Evolutionary conservation across 306 rosid species (phyloP).

Genomic region (Herpetospermum pedunculosum): DNA sequence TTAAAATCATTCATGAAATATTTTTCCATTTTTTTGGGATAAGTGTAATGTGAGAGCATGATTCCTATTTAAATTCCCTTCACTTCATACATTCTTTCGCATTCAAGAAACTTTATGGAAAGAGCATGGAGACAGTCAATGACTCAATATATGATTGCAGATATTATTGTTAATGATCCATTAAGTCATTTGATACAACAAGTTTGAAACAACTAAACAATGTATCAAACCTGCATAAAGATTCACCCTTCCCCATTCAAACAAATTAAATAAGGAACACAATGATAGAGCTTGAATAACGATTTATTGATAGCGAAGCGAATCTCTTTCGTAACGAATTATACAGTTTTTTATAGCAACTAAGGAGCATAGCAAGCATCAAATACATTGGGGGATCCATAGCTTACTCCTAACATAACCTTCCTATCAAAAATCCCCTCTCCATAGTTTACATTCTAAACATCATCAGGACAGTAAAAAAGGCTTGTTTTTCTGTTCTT

Average conservation of each 20-base stretch:
- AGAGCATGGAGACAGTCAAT: neutral
- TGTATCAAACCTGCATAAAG: neutral
- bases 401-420: constrained; percentile 10
- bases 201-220: neutral
- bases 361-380: constrained; percentile 1
- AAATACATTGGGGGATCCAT: constrained; percentile 10
- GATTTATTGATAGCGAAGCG: neutral
- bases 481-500: constrained; percentile 29
- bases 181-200: neutral
- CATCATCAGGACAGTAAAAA: constrained; percentile 45
- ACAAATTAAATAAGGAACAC: neutral
- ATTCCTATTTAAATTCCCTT: too few species aligned
- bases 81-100: too few species aligned
- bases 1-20: too few species aligned
- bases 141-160: neutral
- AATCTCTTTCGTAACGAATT: neutral
- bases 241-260: neutral
- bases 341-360: neutral
- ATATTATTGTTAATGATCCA: neutral
- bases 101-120: too few species aligned
- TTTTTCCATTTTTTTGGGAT: too few species aligned
- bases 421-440: constrained; percentile 23
- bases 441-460: constrained; percentile 17
- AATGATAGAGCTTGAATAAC: neutral
- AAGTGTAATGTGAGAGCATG: too few species aligned